Percentiles rank a stretch among this genome's conserved stretches.
phyloP scores from a whole-genome alignment of 2,329 filamentous ascomycete genomes.

The Penicillium oxalicum region DNA sequence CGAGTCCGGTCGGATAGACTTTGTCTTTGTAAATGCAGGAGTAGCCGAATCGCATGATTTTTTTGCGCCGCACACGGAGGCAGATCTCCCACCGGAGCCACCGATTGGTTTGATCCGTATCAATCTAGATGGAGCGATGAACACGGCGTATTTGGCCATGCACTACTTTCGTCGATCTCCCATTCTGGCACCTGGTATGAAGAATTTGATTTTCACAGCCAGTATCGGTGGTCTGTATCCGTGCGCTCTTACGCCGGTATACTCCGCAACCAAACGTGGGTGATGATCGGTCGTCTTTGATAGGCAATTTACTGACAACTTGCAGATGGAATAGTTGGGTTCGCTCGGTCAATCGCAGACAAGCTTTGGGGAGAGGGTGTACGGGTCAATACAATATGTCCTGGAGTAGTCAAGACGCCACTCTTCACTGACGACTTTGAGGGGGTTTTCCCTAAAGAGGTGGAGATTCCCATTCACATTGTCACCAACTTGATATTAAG shows the following conservation, averaged over 20 bases:
- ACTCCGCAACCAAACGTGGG: conserved; percentile 35
- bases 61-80: conserved; percentile 24
- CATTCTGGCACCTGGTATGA: conserved; percentile 16
- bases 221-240: conserved; percentile 37
- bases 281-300: not conserved
- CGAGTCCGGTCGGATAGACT: conserved; percentile 36
- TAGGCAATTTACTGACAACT: not conserved
- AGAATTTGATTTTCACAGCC: conserved; percentile 33
- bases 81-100: conserved; percentile 24
- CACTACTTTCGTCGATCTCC: conserved; percentile 36
- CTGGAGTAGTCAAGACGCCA: conserved; percentile 18
- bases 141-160: conserved; percentile 36
- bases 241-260: conserved; percentile 31
- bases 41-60: conserved; percentile 41
- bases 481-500: not conserved
- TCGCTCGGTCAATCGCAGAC: conserved; percentile 35
- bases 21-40: conserved; percentile 48
- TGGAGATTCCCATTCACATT: not conserved
- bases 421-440: not conserved
- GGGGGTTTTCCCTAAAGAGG: not conserved
- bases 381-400: conserved; percentile 32
- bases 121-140: conserved; percentile 39
- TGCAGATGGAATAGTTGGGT: conserved; percentile 32
- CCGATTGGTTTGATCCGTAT: conserved; percentile 36
- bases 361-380: conserved; percentile 32